phyloP scores from a whole-genome alignment of 2,329 filamentous ascomycete species.

The Exophiala sp. region DNA sequence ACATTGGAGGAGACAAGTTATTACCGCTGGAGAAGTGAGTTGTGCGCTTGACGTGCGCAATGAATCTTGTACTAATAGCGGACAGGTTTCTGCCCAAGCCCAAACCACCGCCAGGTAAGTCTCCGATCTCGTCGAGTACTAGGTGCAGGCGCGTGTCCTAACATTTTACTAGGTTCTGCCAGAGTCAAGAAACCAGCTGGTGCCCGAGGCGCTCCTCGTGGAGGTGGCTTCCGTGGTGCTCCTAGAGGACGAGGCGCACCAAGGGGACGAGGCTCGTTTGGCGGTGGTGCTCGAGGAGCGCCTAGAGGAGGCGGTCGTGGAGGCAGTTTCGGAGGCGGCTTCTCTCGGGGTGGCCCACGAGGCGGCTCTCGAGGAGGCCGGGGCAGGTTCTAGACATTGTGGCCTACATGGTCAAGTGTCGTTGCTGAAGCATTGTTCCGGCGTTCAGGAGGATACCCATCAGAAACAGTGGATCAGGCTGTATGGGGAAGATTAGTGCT shows the following conservation, averaged over 20 bases:
- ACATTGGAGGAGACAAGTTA: constrained; percentile 88
- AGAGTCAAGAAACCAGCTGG: constrained; percentile 37
- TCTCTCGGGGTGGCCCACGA: constrained; percentile 3
- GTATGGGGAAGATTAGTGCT: constrained; percentile 1
- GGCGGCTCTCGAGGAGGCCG: constrained; percentile 19
- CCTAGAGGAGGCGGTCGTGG: constrained; percentile 8
- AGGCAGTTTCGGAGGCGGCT: not conserved
- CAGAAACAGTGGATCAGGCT: constrained; percentile 8
- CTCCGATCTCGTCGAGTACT: not conserved
- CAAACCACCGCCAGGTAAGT: constrained; percentile 57
- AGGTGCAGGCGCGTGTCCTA: constrained; percentile 10
- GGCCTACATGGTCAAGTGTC: constrained; percentile 8
- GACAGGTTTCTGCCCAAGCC: constrained; percentile 83
- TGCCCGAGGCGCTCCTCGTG: constrained; percentile 44
- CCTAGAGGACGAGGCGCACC: constrained; percentile 23
- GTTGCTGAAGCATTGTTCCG: constrained; percentile 37
- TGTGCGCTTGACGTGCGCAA: constrained; percentile 4
- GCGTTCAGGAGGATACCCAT: constrained; percentile 38
- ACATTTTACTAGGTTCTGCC: constrained; percentile 46
- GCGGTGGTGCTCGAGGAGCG: constrained; percentile 29
- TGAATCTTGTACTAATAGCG: constrained; percentile 21
- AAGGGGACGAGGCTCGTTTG: constrained; percentile 31
- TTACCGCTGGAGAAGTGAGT: constrained; percentile 76
- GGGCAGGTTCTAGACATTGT: constrained; percentile 12
- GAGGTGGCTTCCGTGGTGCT: constrained; percentile 34